phyloP scores from a whole-genome alignment of 1,284 basidiomycete genomes.

The Boletus austroedulis region DNA sequence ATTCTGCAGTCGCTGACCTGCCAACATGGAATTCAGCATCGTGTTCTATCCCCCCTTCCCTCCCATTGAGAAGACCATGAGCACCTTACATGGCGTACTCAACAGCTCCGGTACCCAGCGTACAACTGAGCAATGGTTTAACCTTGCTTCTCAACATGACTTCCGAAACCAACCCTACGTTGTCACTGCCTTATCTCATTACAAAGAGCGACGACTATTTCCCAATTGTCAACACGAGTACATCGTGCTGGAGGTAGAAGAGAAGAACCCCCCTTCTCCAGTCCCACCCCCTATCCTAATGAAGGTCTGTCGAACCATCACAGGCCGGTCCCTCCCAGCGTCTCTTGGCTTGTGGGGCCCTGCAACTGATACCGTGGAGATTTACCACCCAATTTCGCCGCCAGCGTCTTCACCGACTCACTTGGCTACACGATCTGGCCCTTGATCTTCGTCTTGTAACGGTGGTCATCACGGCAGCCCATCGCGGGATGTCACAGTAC shows the following conservation, averaged over 20 bases:
- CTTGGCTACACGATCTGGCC: background rate
- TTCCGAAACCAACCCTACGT: background rate
- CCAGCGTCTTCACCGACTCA: background rate
- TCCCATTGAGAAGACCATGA: background rate
- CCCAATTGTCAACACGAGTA: background rate
- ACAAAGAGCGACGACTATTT: background rate
- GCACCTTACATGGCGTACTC: background rate
- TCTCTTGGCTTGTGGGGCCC: background rate
- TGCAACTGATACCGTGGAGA: background rate
- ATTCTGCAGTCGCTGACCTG: too few species aligned
- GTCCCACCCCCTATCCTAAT: background rate
- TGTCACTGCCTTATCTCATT: background rate
- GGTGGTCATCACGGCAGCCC: background rate
- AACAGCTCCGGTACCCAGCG: background rate
- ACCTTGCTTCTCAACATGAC: background rate
- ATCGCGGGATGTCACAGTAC: background rate
- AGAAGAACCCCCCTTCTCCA: background rate
- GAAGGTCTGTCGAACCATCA: background rate
- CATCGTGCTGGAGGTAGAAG: background rate
- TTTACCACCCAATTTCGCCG: background rate
- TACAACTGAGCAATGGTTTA: background rate
- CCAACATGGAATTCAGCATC: background rate
- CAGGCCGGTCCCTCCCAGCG: background rate
- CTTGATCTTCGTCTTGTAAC: background rate
- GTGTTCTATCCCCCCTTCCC: background rate